Evolutionary conservation across 2,329 filamentous ascomycete species (phyloP).

Genomic region (Alternaria tenuissima): DNA sequence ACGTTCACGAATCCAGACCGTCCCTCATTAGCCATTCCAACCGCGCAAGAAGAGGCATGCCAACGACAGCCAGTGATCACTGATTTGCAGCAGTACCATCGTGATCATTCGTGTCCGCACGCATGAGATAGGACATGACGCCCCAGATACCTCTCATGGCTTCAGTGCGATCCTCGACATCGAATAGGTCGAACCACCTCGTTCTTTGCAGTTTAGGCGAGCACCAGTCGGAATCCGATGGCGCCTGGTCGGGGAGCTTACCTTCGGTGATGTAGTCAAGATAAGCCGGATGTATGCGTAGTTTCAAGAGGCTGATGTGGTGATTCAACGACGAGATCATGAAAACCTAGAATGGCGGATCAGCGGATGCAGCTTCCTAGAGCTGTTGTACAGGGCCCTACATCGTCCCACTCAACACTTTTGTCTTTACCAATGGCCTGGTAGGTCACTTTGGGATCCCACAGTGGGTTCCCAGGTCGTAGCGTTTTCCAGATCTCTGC

Average conservation of each 20-base stretch:
- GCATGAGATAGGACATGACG: conserved; percentile 63
- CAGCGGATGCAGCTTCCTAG: conserved; percentile 10
- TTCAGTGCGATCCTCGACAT: conserved; percentile 62
- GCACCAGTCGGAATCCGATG: conserved; percentile 55
- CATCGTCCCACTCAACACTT: conserved; percentile 61
- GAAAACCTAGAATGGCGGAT: conserved; percentile 59
- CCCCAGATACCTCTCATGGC: conserved; percentile 66
- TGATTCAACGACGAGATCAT: conserved; percentile 70
- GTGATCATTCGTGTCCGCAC: conserved; percentile 18
- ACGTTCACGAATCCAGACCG: neutral
- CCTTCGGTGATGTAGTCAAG: conserved; percentile 63
- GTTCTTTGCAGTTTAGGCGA: conserved; percentile 63
- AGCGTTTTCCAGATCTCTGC: conserved; percentile 63
- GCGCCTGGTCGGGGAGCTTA: conserved; percentile 32
- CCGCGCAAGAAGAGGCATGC: neutral
- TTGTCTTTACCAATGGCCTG: conserved; percentile 63
- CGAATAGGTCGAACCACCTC: conserved; percentile 67
- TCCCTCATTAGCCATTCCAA: neutral
- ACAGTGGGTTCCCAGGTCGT: conserved; percentile 59
- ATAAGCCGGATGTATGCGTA: conserved; percentile 66
- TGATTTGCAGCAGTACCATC: conserved; percentile 14
- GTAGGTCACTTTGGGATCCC: conserved; percentile 66
- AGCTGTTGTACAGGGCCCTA: conserved; percentile 46
- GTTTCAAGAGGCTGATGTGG: conserved; percentile 66
- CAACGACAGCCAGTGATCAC: neutral